phyloP scores from a whole-genome alignment of 441 rosid genomes.

The Pelargonium hybrid region DNA sequence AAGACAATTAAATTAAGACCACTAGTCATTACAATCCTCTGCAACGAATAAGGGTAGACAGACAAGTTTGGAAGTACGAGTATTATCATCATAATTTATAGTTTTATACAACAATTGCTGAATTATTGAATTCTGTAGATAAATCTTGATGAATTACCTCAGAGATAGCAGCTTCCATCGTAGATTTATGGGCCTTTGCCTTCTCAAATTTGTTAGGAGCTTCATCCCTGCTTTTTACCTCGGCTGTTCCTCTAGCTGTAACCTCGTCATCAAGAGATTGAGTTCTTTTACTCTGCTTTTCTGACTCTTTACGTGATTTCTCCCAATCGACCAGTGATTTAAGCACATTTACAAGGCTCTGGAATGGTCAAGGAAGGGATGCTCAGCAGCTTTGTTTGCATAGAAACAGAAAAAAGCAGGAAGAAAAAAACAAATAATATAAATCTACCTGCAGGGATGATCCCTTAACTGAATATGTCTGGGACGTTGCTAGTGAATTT shows the following conservation, averaged over 20 bases:
- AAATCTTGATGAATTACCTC: slow-evolving; percentile 46
- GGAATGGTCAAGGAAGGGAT: slow-evolving; percentile 27
- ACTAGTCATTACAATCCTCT: slow-evolving; percentile 12
- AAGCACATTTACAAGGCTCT: slow-evolving; percentile 91
- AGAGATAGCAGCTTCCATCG: slow-evolving; percentile 82
- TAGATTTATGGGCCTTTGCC: slow-evolving; percentile 98
- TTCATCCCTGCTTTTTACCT: slow-evolving; percentile 55
- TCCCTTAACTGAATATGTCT: slow-evolving; percentile 69
- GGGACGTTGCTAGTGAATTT: slow-evolving; percentile 60
- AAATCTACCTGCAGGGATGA: slow-evolving; percentile 84
- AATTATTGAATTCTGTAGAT: background rate
- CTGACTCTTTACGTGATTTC: slow-evolving; percentile 50
- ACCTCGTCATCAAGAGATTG: slow-evolving; percentile 40
- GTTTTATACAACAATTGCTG: background rate
- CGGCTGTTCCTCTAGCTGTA: slow-evolving; percentile 42
- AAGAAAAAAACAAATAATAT: slow-evolving; percentile 13
- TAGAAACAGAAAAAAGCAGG: slow-evolving; percentile 10
- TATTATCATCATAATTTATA: background rate
- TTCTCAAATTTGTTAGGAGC: slow-evolving; percentile 77
- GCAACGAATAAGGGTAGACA: background rate
- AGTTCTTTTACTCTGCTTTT: slow-evolving; percentile 31
- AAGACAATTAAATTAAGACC: slow-evolving; percentile 24
- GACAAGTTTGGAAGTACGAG: background rate
- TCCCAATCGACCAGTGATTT: slow-evolving; percentile 98
- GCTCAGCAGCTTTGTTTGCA: slow-evolving; percentile 18